Base-by-base conservation (phyloP, 2,329 filamentous ascomycete species). In the Dactylellina cionopaga region DNA sequence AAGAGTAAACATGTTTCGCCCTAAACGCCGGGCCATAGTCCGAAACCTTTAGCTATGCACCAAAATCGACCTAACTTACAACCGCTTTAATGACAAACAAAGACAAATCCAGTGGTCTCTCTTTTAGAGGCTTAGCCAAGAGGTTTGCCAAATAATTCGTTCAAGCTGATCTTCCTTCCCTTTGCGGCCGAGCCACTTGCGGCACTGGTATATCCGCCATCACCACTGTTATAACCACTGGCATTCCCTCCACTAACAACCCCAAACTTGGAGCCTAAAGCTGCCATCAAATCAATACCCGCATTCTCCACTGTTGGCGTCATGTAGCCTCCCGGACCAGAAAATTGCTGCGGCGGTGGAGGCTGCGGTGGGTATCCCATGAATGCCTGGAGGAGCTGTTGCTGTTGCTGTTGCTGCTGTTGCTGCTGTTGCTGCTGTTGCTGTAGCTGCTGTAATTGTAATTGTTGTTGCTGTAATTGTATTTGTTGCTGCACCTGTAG, bases 231-330 rank as follows among this genome's bases (percentile, higher is more conserved):
- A 27, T 72, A 72, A 4, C 68, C 68, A 29, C 59, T 72, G 11
- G 60, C 47, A 33, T 44, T 54, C 1, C 59, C 68, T 10, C 59
- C 59, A 9, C 59, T 35, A 3, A 59, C 27, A 31, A 60, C 54
- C 4, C 63, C 68, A 5, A 72, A n/a, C 46, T 72, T 72, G 5
- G 68, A 39, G 5, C 68, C 68, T 22, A 72, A 49, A n/a, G 68
- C 68, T 13, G 68, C 68, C 68, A 72, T 72, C 11, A 72, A 51
- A 55, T 72, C 68, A 17, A 72, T 37, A 1, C 66, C 66, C 10
- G 43, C 39, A 10, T 43, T 55, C 43, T 72, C 51, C 2, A 47
- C 52, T 17, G 52, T 54, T 15, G 68, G 68, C 15, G 68, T 65
- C 35, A 56, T 54, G 15, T 65, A 65, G 7, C 35, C 44, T 11